Evolutionary conservation across 306 rosid genomes (phyloP), one percentile per base, ranked within the genome.

Genomic region (Pyrus pyrifolia): DNA sequence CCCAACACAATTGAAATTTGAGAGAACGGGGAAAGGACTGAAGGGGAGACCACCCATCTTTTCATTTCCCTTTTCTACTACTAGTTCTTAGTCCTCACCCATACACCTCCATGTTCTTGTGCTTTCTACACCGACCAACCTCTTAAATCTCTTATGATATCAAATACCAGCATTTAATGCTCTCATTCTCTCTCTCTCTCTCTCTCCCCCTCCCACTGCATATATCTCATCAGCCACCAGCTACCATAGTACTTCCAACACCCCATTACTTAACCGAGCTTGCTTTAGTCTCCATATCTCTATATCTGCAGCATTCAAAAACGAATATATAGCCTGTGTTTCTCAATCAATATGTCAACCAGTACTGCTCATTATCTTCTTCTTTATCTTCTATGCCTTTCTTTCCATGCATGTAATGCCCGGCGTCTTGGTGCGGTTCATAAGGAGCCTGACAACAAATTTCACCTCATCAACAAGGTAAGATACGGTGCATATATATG

Each of bases 331-430:
- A 49, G 55, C 17, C 55, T 49, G 55, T 15, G 55, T 6, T 59
- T 59, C 30, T 59, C 30, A n/a, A 60, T 53, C 25, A 74, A 6
- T 46, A 90, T 92, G 96, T 84, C 96, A 74, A 49, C 70, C 81
- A 70, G 83, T 76, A 57, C 66, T 66, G 22, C 51, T 21, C 59
- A 44, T 45, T 72, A 62, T 30, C 72, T 88, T 45, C 38, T 82
- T 44, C 83, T 90, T 78, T 68, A 86, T 73, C 81, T 88, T 80
- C 68, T 92, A 27, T 87, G 84, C 81, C 58, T 90, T 76, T 87
- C 89, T 35, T 81, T 87, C 84, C 89, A 88, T 81, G 91, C 92
- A 86, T 88, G 92, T 76, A 40, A 80, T 72, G 92, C 92, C 33
- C 78, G 88, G 63, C 83, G 51, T 75, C 76, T 80, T 15, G 42